phyloP scores from a whole-genome alignment of 208 protist species.

The Willaertia magna region DNA sequence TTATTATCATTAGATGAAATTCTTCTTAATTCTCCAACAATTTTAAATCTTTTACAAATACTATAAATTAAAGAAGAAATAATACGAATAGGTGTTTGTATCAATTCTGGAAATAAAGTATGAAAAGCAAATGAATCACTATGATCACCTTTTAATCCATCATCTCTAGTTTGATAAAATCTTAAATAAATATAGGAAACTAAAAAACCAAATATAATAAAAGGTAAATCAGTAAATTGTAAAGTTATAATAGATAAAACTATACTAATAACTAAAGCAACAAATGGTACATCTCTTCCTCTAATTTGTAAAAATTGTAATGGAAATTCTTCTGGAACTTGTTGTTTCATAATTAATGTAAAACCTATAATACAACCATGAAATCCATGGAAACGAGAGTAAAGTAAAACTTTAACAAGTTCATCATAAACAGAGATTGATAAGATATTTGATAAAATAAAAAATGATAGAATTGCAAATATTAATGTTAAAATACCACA shows the following conservation, averaged over 20 bases:
- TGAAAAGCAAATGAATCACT: background rate
- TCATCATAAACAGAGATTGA: background rate
- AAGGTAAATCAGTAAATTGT: background rate
- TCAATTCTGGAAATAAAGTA: background rate
- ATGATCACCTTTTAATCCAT: background rate
- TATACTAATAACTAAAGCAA: background rate
- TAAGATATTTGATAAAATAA: too few relatives aligned
- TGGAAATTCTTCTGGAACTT: background rate
- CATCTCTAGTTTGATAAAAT: background rate
- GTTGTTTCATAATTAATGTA: background rate
- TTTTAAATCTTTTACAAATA: background rate
- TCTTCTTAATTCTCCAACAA: background rate
- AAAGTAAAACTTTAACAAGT: background rate
- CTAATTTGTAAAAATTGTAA: background rate
- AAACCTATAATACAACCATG: background rate
- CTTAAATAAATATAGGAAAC: background rate
- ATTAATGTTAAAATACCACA: background rate
- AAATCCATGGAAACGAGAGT: background rate
- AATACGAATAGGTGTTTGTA: background rate
- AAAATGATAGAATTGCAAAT: background rate
- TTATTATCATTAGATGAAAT: background rate
- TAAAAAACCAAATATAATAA: background rate
- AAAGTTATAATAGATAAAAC: background rate
- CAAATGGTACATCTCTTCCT: background rate
- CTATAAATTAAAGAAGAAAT: background rate